Evolutionary conservation across 805 yeast species (phyloP).

Genomic region (Yamadazyma nakazawae): DNA sequence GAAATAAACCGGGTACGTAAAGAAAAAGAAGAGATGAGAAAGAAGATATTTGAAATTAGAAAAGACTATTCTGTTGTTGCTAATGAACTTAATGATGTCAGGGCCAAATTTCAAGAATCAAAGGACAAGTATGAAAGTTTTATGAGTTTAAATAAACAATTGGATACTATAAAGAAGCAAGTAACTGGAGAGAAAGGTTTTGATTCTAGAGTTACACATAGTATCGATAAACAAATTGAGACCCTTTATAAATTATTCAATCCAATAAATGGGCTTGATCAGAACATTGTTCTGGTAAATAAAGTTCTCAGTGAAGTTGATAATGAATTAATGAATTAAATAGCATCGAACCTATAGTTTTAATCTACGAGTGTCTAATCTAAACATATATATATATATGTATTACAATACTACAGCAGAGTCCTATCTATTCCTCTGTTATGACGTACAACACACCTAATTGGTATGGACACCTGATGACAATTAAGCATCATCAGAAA

Average conservation of each 20-base stretch:
- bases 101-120: slow-evolving; percentile 19
- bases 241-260: slow-evolving; percentile 16
- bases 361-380: neutral
- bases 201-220: neutral
- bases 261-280: slow-evolving; percentile 24
- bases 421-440: neutral
- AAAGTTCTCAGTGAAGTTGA: slow-evolving; percentile 16
- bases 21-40: slow-evolving; percentile 29
- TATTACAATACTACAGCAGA: neutral
- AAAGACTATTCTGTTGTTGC: slow-evolving; percentile 31
- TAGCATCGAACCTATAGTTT: neutral
- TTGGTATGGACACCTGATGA: neutral
- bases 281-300: slow-evolving; percentile 22
- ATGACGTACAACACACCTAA: neutral
- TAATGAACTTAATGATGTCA: slow-evolving; percentile 25
- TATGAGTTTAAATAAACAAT: slow-evolving; percentile 6
- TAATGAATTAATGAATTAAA: neutral
- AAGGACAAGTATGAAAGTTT: slow-evolving; percentile 17
- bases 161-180: slow-evolving; percentile 1
- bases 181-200: neutral
- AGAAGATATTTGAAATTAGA: slow-evolving; percentile 27
- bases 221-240: slow-evolving; percentile 6
- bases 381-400: neutral
- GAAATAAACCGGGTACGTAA: slow-evolving; percentile 29
- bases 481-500: slow-evolving; percentile 51